Evolutionary conservation across 331 rosid species (phyloP).

Genomic region (Dryas integrifolia): DNA sequence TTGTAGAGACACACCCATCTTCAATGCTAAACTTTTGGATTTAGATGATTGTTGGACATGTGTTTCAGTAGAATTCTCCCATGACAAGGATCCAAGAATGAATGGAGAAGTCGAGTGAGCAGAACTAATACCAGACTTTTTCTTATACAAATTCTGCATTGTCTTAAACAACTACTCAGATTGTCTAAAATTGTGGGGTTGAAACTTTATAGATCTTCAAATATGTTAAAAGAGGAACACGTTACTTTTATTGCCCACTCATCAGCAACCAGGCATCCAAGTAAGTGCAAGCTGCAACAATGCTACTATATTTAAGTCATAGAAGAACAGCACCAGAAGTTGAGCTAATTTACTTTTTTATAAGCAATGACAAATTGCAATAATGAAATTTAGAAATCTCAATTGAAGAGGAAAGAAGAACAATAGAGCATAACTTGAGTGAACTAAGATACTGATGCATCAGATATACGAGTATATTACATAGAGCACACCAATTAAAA

Average conservation of each 20-base stretch:
- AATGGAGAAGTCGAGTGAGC: conserved; percentile 24
- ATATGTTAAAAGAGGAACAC: conserved; percentile 5
- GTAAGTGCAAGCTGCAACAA: conserved; percentile 22
- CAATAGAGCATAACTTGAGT: neutral
- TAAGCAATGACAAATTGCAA: neutral
- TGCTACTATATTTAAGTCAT: conserved; percentile 1
- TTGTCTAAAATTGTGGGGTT: conserved; percentile 8
- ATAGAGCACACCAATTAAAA: neutral
- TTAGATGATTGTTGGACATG: conserved; percentile 41
- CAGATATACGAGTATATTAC: neutral
- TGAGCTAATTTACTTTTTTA: neutral
- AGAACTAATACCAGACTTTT: conserved; percentile 34
- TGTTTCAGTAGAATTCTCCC: conserved; percentile 37
- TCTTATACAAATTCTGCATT: conserved; percentile 27
- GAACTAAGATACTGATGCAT: neutral
- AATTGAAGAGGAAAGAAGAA: neutral
- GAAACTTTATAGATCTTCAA: conserved; percentile 18
- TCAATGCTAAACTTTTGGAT: conserved; percentile 44
- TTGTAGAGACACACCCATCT: conserved; percentile 47
- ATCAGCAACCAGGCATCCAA: conserved; percentile 24
- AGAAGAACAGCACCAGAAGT: conserved; percentile 8
- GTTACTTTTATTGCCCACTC: conserved; percentile 22
- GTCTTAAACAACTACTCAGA: conserved; percentile 18
- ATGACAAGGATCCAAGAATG: conserved; percentile 31
- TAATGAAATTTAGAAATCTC: neutral